phyloP scores from a whole-genome alignment of 306 rosid genomes.

The Benincasa hispida region DNA sequence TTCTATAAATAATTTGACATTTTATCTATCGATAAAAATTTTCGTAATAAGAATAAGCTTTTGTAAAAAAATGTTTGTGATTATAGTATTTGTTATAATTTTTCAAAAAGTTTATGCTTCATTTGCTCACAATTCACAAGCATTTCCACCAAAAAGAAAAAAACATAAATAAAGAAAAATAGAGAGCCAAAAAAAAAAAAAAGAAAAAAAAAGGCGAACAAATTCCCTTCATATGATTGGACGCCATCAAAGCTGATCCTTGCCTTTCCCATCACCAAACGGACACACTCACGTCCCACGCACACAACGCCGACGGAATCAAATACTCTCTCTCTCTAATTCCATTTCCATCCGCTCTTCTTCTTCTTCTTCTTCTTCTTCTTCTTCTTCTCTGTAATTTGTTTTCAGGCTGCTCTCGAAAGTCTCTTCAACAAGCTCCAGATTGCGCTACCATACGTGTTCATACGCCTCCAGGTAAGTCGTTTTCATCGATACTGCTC shows the following conservation, averaged over 20 bases:
- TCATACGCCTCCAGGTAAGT: neutral
- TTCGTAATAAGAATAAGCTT: no score
- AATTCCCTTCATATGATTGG: constrained; percentile 88
- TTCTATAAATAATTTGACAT: no score
- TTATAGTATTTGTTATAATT: neutral
- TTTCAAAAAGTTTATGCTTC: neutral
- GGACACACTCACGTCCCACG: neutral
- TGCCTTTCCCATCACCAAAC: constrained; percentile 27
- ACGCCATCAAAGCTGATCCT: neutral
- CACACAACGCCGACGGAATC: constrained; percentile 4
- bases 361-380: neutral
- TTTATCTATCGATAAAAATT: no score
- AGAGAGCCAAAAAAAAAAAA: neutral
- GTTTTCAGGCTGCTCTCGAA: neutral
- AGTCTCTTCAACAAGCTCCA: neutral
- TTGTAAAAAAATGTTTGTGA: neutral
- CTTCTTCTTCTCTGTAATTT: neutral
- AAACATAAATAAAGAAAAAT: neutral
- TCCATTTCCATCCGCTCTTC: neutral
- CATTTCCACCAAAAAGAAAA: neutral
- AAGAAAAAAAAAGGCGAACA: constrained; percentile 19
- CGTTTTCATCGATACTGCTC: no score
- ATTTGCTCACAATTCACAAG: neutral
- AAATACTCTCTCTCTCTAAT: neutral
- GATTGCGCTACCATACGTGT: neutral